Conservation (phyloP, 2,329 filamentous ascomycete genomes). For the Fusarium musae region DNA sequence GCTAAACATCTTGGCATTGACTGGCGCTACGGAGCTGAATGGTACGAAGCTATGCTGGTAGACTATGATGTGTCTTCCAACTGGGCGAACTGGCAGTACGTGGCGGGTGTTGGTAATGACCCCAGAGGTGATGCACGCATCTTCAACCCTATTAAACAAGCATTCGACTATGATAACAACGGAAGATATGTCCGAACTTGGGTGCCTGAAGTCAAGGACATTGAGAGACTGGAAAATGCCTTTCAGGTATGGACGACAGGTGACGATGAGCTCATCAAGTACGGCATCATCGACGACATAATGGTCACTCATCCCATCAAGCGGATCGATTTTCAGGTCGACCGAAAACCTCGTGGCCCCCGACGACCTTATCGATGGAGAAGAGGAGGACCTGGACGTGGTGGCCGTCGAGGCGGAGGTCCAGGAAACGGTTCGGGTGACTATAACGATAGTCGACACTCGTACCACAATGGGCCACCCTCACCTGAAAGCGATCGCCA, state of each 20-base stretch:
- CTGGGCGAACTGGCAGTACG: conserved; percentile 88
- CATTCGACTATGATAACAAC: conserved; percentile 77
- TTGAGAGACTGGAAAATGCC: conserved; percentile 66
- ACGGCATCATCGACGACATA: conserved; percentile 66
- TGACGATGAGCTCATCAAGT: conserved; percentile 64
- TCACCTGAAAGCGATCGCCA: conserved; percentile 24
- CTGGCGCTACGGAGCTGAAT: conserved; percentile 84
- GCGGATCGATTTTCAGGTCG: conserved; percentile 71
- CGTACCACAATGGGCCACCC: conserved; percentile 3
- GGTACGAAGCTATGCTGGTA: conserved; percentile 79
- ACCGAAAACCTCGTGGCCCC: conserved; percentile 55
- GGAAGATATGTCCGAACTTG: conserved; percentile 78
- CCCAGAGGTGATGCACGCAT: conserved; percentile 76
- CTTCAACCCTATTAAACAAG: conserved; percentile 86
- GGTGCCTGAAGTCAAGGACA: conserved; percentile 72
- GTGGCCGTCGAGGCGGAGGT: conserved; percentile 23
- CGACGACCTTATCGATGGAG: conserved; percentile 42
- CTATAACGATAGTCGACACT: neutral
- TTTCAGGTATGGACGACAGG: conserved; percentile 78
- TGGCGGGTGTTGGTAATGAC: conserved; percentile 83
- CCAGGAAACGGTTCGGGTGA: neutral
- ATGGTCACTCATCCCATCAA: conserved; percentile 76
- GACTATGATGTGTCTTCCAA: conserved; percentile 83
- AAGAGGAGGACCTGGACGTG: conserved; percentile 40
- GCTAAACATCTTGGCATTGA: conserved; percentile 79